These are phyloP conservation scores for Guadua angustifolia DNA, from an alignment of 176 grass and related monocot genomes.

Conservation along the genomic window DNA sequence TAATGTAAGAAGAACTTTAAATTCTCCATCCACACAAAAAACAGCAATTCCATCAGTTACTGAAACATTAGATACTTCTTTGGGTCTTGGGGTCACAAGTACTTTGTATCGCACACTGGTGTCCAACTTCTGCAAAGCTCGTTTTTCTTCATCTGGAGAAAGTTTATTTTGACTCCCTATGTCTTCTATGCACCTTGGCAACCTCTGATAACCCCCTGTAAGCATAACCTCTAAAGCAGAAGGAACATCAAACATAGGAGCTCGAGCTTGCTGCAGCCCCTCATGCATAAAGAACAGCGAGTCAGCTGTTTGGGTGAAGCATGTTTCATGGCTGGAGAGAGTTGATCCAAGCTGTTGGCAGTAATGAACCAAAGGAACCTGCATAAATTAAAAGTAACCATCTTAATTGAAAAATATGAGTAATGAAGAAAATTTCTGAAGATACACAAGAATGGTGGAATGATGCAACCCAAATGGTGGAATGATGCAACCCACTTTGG, in stretches of 20 bases:
- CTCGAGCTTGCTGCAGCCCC: slow-evolving; percentile 68
- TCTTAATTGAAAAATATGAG: slow-evolving; percentile 19
- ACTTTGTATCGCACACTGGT: slow-evolving; percentile 78
- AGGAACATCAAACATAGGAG: slow-evolving; percentile 94
- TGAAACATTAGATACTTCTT: slow-evolving; percentile 73
- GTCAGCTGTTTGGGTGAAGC: slow-evolving; percentile 97
- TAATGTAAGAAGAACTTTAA: slow-evolving; percentile 87
- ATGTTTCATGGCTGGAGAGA: slow-evolving; percentile 84
- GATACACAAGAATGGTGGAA: slow-evolving; percentile 33
- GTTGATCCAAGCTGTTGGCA: slow-evolving; percentile 95
- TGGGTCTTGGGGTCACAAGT: slow-evolving; percentile 69
- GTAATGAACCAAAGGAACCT: slow-evolving; percentile 93
- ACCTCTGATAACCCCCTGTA: slow-evolving; percentile 71
- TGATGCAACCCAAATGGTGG: slow-evolving; percentile 21
- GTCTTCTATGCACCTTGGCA: slow-evolving; percentile 90
- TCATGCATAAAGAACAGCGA: slow-evolving; percentile 88
- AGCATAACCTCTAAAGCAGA: slow-evolving; percentile 94
- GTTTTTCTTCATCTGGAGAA: slow-evolving; percentile 74
- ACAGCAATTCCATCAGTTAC: slow-evolving; percentile 77
- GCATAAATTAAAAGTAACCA: slow-evolving; percentile 33
- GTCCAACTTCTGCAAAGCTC: slow-evolving; percentile 80
- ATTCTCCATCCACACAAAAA: slow-evolving; percentile 83
- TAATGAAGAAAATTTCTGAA: background rate
- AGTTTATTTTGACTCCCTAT: slow-evolving; percentile 72
- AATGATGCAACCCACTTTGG: slow-evolving; percentile 32